Conservation (phyloP, 2,329 filamentous ascomycete species). For the Cladobotryum protrusum region DNA sequence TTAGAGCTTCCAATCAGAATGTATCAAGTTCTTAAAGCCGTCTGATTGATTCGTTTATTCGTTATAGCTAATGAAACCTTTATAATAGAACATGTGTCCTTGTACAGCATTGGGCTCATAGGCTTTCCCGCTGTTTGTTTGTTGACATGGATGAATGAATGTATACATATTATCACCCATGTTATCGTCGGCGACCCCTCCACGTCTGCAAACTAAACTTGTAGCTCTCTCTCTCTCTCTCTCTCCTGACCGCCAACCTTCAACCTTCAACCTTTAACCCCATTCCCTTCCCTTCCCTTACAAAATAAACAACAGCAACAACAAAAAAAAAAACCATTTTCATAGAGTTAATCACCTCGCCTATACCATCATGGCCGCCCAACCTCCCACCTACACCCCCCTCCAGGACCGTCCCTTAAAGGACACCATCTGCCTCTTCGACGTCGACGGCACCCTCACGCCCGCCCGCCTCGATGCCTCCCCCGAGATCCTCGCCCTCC, state of each 20-base stretch:
- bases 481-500: conserved; percentile 76
- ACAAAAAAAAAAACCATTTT: too few species aligned
- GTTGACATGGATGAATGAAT: too few species aligned
- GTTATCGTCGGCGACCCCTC: conserved; percentile 3
- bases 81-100: too few species aligned
- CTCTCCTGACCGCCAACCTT: conserved; percentile 13
- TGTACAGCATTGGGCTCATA: too few species aligned
- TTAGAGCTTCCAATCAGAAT: too few species aligned
- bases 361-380: background rate
- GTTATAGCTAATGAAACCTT: too few species aligned
- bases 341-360: background rate
- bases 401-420: conserved; percentile 79
- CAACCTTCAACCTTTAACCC: conserved; percentile 11
- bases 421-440: conserved; percentile 92
- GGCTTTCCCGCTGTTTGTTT: too few species aligned
- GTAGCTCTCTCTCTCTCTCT: conserved; percentile 3
- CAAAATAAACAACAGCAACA: background rate
- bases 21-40: too few species aligned
- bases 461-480: conserved; percentile 67
- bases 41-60: too few species aligned
- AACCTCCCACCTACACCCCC: conserved; percentile 51
- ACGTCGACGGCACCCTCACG: conserved; percentile 90
- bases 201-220: too few species aligned
- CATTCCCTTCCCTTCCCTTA: background rate
- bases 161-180: background rate